Evolutionary conservation across 805 yeast genomes (phyloP).

Genomic region (Candida berthetii): DNA sequence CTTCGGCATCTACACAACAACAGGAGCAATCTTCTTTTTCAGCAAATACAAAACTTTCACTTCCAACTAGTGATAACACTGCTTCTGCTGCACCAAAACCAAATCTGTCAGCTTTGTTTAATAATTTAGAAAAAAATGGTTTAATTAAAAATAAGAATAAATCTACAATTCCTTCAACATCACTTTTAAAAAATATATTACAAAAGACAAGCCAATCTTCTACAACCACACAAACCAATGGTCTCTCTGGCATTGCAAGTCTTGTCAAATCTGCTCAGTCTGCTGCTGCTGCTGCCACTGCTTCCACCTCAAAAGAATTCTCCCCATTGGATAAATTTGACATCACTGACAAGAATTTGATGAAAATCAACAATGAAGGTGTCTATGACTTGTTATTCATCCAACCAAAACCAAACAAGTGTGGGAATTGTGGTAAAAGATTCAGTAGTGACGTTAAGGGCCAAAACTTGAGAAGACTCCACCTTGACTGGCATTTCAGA

Average conservation of each 20-base stretch:
- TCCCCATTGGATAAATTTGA: constrained; percentile 18
- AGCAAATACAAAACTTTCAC: too few species aligned
- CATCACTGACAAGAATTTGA: constrained; percentile 22
- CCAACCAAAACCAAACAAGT: constrained; percentile 57
- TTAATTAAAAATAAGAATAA: constrained; percentile 8
- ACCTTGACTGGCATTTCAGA: constrained; percentile 95
- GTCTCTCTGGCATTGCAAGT: background rate
- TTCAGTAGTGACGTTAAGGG: constrained; percentile 61
- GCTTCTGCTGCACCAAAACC: constrained; percentile 2
- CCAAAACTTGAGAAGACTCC: constrained; percentile 46
- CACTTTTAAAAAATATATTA: constrained; percentile 5
- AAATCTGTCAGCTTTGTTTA: constrained; percentile 11
- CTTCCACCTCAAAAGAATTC: background rate
- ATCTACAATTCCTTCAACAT: constrained; percentile 3
- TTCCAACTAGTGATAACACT: background rate
- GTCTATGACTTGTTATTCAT: constrained; percentile 10
- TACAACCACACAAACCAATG: constrained; percentile 1
- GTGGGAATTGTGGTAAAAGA: constrained; percentile 86
- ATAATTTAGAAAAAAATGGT: constrained; percentile 14
- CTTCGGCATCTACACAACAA: background rate
- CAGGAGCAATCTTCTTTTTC: too few species aligned
- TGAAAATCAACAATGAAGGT: constrained; percentile 39
- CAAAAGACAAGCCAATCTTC: background rate
- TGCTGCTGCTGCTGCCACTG: too few species aligned
- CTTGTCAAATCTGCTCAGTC: too few species aligned